Evolutionary conservation across 306 rosid genomes (phyloP).

Genomic region (Rubus idaeus): DNA sequence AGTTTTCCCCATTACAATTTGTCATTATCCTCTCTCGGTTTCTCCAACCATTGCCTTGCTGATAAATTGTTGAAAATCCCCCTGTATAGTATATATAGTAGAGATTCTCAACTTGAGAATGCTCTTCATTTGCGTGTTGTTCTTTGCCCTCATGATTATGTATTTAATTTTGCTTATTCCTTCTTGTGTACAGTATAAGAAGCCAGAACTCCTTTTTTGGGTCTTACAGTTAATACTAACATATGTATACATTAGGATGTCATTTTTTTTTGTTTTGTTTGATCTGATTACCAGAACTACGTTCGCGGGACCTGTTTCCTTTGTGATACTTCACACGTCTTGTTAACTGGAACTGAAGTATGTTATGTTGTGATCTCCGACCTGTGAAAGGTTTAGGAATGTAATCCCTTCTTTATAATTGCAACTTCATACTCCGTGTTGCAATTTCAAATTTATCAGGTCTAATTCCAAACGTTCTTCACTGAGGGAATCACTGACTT

Average conservation of each 20-base stretch:
- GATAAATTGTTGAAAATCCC: conserved; percentile 1
- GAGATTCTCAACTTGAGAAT: neutral
- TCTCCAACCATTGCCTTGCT: neutral
- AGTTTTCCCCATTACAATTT: neutral
- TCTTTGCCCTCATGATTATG: neutral
- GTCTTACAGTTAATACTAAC: neutral
- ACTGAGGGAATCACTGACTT: no score
- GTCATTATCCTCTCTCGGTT: neutral
- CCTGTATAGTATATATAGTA: neutral
- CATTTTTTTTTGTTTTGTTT: neutral
- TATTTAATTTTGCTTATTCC: neutral
- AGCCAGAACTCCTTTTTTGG: neutral
- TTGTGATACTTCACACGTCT: no score
- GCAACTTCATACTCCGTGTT: no score
- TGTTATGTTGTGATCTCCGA: no score
- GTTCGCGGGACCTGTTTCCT: neutral
- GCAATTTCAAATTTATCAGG: neutral
- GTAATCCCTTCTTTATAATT: no score
- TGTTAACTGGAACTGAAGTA: no score
- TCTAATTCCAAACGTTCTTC: neutral
- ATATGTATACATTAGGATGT: neutral
- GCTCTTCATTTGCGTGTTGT: conserved; percentile 1
- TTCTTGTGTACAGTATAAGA: conserved; percentile 6
- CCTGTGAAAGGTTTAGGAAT: no score
- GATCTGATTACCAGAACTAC: neutral